Evolutionary conservation across 768 basidiomycete genomes (phyloP), one percentile per base, ranked within the genome.

Genomic region (Tricholoma furcatifolium): DNA sequence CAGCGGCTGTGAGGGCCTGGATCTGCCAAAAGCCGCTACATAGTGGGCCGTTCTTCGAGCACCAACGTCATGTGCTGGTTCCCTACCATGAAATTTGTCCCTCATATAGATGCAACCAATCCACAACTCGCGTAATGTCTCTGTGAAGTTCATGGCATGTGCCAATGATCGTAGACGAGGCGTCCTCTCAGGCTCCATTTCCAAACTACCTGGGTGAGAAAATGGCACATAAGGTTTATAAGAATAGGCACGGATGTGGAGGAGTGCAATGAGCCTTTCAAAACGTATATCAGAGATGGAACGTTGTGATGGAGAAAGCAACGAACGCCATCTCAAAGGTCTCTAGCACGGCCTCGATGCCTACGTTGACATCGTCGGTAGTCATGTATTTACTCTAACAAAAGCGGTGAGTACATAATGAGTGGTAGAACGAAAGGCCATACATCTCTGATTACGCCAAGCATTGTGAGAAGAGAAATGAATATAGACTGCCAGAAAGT

Each of bases 401-500:
- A 34, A 36, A 1, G 12, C n/a, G 38, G 12, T 12, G 46, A 14
- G 12, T 41, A 17, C 3, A 14, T 18, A 8, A 42, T 14, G 5
- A 8, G 36, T 14, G 0, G 24, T 11, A n/a, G 34, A 40, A 18
- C 9, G 20, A 6, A 15, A 11, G n/a, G n/a, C 42, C 49, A 7
- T 60, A 85, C 85, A 65, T 80, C 77, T 67, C 86, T 87, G 51
- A 90, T 77, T 4, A 87, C 70, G 1, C 79, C 81, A 50, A 85
- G 69, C 64, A 79, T 73, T 35, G 72, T 75, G 11, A 90, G 74
- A 14, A 81, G 53, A 3, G 81, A 78, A 12, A 91, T 73, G 31
- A 81, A 70, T 0, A 78, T 81, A 14, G 82, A 78, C 66, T 90
- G 88, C 88, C 88, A 91, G 64, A 90, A 90, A 6, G 85, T 87